A percentile compares a stretch with the other conserved stretches of the same genome.
phyloP scores from a whole-genome alignment of 805 yeast species.

The Yarrowia divulgata region DNA sequence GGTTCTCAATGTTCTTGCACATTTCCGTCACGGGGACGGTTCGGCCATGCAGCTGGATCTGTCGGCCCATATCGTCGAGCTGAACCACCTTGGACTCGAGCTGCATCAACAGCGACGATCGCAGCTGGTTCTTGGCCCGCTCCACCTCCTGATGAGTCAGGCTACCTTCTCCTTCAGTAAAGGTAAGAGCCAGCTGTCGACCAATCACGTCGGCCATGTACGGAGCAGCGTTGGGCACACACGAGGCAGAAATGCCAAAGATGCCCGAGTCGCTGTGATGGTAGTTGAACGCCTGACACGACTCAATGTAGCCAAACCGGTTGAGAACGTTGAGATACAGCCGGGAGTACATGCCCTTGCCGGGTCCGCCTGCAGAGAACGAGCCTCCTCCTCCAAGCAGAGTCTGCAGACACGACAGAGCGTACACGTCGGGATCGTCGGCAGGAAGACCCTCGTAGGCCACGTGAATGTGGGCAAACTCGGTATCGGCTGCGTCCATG shows the following conservation, averaged over 20 bases:
- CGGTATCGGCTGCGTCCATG: conserved; percentile 64
- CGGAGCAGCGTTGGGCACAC: conserved; percentile 85
- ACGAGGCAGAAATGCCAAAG: conserved; percentile 85
- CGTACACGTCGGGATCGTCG: conserved; percentile 84
- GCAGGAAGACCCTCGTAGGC: conserved; percentile 90
- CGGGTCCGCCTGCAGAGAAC: conserved; percentile 98
- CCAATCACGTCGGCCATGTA: conserved; percentile 81
- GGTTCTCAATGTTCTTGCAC: conserved; percentile 74
- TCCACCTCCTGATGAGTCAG: conserved; percentile 74
- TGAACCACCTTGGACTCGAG: conserved; percentile 92
- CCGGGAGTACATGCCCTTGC: conserved; percentile 97
- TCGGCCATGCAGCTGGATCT: conserved; percentile 81
- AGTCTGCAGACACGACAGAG: conserved; percentile 87
- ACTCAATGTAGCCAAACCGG: conserved; percentile 89
- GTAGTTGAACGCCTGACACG: conserved; percentile 86
- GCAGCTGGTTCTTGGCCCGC: conserved; percentile 91
- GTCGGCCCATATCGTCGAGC: conserved; percentile 94
- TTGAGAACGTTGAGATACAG: conserved; percentile 90
- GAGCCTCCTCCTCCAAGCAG: conserved; percentile 97
- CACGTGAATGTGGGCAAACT: conserved; percentile 82
- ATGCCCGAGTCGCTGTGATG: conserved; percentile 89
- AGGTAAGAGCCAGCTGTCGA: conserved; percentile 62
- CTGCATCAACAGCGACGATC: conserved; percentile 88
- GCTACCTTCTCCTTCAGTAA: conserved; percentile 64
- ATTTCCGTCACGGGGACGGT: conserved; percentile 79